Evolutionary conservation across 2,329 filamentous ascomycete genomes (phyloP).

Genomic region (Colletotrichum shisoi): DNA sequence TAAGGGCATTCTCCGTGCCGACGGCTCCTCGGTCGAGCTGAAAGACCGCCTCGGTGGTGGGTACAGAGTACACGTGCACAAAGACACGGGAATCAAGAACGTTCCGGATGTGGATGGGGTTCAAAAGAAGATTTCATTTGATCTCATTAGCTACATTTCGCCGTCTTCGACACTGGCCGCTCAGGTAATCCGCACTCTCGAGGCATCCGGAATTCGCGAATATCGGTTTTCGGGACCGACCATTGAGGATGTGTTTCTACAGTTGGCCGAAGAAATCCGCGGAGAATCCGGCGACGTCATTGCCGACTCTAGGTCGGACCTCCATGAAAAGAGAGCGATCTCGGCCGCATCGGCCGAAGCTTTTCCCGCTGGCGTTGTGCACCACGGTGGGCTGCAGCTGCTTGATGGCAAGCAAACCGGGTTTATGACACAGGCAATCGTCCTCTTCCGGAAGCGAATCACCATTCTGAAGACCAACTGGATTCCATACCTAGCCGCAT

Average conservation of each 20-base stretch:
- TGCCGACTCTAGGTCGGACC: slow-evolving; percentile 15
- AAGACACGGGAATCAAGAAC: slow-evolving; percentile 59
- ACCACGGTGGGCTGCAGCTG: slow-evolving; percentile 59
- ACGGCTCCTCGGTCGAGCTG: slow-evolving; percentile 84
- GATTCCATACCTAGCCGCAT: slow-evolving; percentile 76
- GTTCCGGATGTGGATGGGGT: slow-evolving; percentile 64
- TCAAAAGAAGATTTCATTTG: slow-evolving; percentile 67
- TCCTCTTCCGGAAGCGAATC: slow-evolving; percentile 79
- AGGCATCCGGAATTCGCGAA: slow-evolving; percentile 71
- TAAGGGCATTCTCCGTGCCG: slow-evolving; percentile 80
- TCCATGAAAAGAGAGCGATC: slow-evolving; percentile 45
- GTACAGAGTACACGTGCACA: slow-evolving; percentile 80
- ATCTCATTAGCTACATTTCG: slow-evolving; percentile 77
- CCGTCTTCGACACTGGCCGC: slow-evolving; percentile 75
- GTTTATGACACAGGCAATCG: slow-evolving; percentile 72
- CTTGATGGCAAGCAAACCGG: slow-evolving; percentile 74
- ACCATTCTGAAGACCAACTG: slow-evolving; percentile 81
- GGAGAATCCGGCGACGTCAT: slow-evolving; percentile 41
- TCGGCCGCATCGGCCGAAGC: slow-evolving; percentile 19
- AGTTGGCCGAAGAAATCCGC: slow-evolving; percentile 81
- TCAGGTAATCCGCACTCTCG: slow-evolving; percentile 72
- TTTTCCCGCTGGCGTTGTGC: slow-evolving; percentile 2
- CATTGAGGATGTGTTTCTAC: slow-evolving; percentile 91
- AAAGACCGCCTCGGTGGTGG: slow-evolving; percentile 84
- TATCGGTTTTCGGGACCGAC: slow-evolving; percentile 89